phyloP scores from a whole-genome alignment of 176 grass and related monocot species.

The Pontederia crassipes region DNA sequence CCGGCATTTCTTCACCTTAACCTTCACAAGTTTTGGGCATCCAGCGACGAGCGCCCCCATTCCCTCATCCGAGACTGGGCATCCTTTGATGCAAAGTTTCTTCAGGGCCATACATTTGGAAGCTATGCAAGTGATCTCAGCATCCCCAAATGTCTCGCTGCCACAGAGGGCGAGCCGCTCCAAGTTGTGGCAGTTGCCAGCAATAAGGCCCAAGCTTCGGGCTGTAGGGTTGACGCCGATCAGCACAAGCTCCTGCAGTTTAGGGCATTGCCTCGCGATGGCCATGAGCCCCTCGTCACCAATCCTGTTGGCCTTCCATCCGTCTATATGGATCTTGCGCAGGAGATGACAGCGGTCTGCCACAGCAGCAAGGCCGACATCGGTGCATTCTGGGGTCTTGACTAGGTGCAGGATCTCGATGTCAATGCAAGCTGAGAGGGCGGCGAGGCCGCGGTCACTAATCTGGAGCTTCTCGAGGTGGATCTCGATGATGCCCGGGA shows the following conservation, averaged over 20 bases:
- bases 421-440: constrained; percentile 13
- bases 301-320: constrained; percentile 29
- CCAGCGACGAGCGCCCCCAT: constrained; percentile 62
- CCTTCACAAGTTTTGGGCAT: constrained; percentile 79
- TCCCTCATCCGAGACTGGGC: constrained; percentile 67
- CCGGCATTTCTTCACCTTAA: constrained; percentile 90
- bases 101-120: constrained; percentile 55
- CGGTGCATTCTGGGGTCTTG: constrained; percentile 30
- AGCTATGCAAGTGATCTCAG: constrained; percentile 57
- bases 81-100: constrained; percentile 93
- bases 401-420: constrained; percentile 31
- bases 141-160: constrained; percentile 72
- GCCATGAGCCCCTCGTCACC: constrained; percentile 55
- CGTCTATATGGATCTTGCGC: constrained; percentile 20
- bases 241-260: constrained; percentile 76
- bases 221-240: constrained; percentile 79
- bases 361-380: constrained; percentile 44
- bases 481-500: constrained; percentile 42
- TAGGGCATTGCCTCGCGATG: constrained; percentile 49
- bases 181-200: constrained; percentile 51
- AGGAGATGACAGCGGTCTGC: constrained; percentile 6
- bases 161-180: constrained; percentile 80
- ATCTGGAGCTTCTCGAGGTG: constrained; percentile 94
- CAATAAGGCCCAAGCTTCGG: constrained; percentile 53
- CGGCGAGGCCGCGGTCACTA: constrained; percentile 6